phyloP scores from a whole-genome alignment of 2,329 filamentous ascomycete species.

The Diaporthe sp. region DNA sequence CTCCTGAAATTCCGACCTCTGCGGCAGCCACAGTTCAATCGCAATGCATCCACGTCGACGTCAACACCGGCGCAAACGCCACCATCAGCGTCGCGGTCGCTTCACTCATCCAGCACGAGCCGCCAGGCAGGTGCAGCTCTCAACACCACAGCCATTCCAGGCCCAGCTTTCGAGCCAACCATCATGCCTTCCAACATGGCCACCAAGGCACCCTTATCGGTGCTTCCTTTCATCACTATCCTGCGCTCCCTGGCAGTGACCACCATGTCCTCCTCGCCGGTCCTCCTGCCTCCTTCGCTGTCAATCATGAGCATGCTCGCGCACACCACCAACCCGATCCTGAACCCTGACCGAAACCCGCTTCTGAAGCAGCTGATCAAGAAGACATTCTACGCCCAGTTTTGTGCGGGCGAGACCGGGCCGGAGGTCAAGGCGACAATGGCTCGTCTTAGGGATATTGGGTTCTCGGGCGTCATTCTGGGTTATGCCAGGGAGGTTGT shows the following conservation, averaged over 20 bases:
- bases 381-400: conserved; percentile 89
- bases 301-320: conserved; percentile 76
- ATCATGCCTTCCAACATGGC: conserved; percentile 31
- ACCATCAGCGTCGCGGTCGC: conserved; percentile 38
- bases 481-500: conserved; percentile 88
- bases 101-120: conserved; percentile 40
- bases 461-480: conserved; percentile 86
- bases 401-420: conserved; percentile 84
- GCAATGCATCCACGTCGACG: conserved; percentile 28
- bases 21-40: conserved; percentile 34
- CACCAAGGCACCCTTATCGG: conserved; percentile 62
- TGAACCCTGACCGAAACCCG: conserved; percentile 81
- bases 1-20: conserved; percentile 32
- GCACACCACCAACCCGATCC: conserved; percentile 71
- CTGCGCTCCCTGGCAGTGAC: conserved; percentile 77
- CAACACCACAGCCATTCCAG: conserved; percentile 34
- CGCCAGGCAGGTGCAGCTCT: conserved; percentile 26
- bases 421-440: conserved; percentile 76
- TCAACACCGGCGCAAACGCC: conserved; percentile 11
- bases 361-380: conserved; percentile 77
- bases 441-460: conserved; percentile 74
- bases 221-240: conserved; percentile 74
- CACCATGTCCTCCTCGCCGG: conserved; percentile 74
- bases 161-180: conserved; percentile 31
- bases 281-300: conserved; percentile 77